Evolutionary conservation across 2,329 filamentous ascomycete species (phyloP).

Genomic region (Penicillium fuscoglaucum): DNA sequence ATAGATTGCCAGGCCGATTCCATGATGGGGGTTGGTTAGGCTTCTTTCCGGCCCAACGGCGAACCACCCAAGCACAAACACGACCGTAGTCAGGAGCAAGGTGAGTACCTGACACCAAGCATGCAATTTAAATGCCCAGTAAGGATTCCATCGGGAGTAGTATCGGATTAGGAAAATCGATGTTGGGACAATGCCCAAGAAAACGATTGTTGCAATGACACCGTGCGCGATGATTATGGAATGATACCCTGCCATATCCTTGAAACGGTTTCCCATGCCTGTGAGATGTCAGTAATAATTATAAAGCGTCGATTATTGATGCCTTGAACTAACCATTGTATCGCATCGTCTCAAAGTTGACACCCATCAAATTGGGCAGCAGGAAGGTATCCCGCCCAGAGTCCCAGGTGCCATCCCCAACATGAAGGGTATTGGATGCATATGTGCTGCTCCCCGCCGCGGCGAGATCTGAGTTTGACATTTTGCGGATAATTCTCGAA

Average conservation of each 20-base stretch:
- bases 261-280: slow-evolving; percentile 69
- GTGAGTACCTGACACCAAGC: slow-evolving; percentile 65
- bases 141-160: slow-evolving; percentile 55
- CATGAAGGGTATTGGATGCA: slow-evolving; percentile 60
- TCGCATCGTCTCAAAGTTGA: slow-evolving; percentile 66
- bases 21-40: slow-evolving; percentile 66
- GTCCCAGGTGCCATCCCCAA: slow-evolving; percentile 69
- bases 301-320: neutral
- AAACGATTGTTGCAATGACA: slow-evolving; percentile 60
- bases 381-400: slow-evolving; percentile 62
- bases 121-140: slow-evolving; percentile 59
- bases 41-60: slow-evolving; percentile 62
- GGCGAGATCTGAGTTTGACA: slow-evolving; percentile 48
- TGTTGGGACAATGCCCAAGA: slow-evolving; percentile 60
- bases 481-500: slow-evolving; percentile 19
- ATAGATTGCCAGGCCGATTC: slow-evolving; percentile 65
- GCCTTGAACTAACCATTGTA: slow-evolving; percentile 58
- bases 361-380: slow-evolving; percentile 62
- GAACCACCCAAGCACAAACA: slow-evolving; percentile 63
- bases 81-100: slow-evolving; percentile 60
- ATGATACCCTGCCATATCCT: slow-evolving; percentile 59
- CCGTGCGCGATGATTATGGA: slow-evolving; percentile 60
- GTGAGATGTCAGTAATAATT: slow-evolving; percentile 22
- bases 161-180: slow-evolving; percentile 63
- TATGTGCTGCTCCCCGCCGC: slow-evolving; percentile 63